Percentiles rank a stretch among this genome's conserved stretches.
Conservation (phyloP, 768 basidiomycete genomes). For the Cytidiella melzeri region DNA sequence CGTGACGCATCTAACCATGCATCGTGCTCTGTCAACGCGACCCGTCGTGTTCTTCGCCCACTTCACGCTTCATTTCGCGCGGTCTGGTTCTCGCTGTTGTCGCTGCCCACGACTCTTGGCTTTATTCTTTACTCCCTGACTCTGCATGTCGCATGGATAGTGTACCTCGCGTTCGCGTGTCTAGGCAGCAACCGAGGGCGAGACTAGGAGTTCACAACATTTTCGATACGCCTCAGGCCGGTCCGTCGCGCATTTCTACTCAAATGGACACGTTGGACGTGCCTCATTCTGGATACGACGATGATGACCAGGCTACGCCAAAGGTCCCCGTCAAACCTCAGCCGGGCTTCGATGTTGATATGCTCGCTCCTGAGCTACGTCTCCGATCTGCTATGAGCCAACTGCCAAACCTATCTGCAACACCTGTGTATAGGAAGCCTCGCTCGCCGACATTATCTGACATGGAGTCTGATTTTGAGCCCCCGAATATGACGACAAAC, state of each 20-base stretch:
- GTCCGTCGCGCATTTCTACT: slow-evolving; percentile 26
- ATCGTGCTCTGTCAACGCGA: background rate
- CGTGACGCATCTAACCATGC: background rate
- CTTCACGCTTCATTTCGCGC: background rate
- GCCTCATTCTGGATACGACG: slow-evolving; percentile 26
- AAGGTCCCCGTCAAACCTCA: slow-evolving; percentile 17
- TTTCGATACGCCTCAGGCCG: slow-evolving; percentile 20
- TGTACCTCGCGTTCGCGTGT: slow-evolving; percentile 20
- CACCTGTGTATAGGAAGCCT: slow-evolving; percentile 21
- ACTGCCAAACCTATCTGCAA: slow-evolving; percentile 36
- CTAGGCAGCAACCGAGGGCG: slow-evolving; percentile 6
- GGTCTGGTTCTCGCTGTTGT: background rate
- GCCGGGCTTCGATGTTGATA: background rate
- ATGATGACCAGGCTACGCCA: slow-evolving; percentile 36
- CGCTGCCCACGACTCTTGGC: too few relatives aligned
- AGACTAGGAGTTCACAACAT: slow-evolving; percentile 5
- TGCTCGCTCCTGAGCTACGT: slow-evolving; percentile 36
- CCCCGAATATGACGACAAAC: slow-evolving; percentile 25
- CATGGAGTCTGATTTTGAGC: slow-evolving; percentile 55
- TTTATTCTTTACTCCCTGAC: background rate
- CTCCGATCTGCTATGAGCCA: slow-evolving; percentile 55
- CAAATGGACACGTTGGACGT: slow-evolving; percentile 24
- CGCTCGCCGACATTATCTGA: slow-evolving; percentile 34
- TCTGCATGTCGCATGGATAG: slow-evolving; percentile 10
- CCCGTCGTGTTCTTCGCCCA: background rate